Evolutionary conservation across 768 basidiomycete species (phyloP), one percentile per base, ranked within the genome.

Genomic region (Psilocybe cubensis): DNA sequence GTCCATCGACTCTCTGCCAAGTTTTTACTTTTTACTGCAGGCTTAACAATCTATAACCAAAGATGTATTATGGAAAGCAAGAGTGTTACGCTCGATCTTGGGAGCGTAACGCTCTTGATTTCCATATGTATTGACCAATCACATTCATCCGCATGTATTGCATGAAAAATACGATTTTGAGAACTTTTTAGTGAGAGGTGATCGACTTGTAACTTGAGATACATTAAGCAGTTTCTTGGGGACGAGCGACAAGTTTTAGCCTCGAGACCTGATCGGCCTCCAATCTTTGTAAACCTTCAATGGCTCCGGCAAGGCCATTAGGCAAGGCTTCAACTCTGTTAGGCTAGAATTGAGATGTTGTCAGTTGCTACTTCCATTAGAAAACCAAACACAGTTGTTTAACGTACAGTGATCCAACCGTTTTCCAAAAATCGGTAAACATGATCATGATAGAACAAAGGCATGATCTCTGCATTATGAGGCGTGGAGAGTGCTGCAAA

Each of bases 211-310:
- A n/a, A n/a, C n/a, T n/a, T n/a, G n/a, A n/a, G n/a, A n/a, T n/a
- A n/a, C n/a, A n/a, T 46, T 21, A 54, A 20, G 9, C 20, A 23
- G 76, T 79, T 48, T 80, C 79, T 66, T 76, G 75, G 5, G 79
- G 80, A 45, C 63, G 72, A 57, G 68, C 71, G 46, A 82, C 70
- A 46, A 82, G 64, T 64, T 83, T 82, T 20, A 72, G 63, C 3
- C 78, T 78, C 44, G 78, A 79, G 17, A 81, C 74, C 59, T 74
- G 65, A 25, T 74, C 72, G 11, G 70, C 66, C 56, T 74, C 66
- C 63, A 83, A 62, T 42, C 74, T 68, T 65, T 73, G 68, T 45
- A 84, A 63, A 9, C 76, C 83, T 14, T 64, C 66, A 28, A 41
- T 31, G 24, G 62, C 58, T 20, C 75, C 80, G 21, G 66, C 70